Evolutionary conservation across 208 protist genomes (phyloP), one percentile per base, ranked within the genome.

Genomic region (Herpetomonas samuelpessoai): DNA sequence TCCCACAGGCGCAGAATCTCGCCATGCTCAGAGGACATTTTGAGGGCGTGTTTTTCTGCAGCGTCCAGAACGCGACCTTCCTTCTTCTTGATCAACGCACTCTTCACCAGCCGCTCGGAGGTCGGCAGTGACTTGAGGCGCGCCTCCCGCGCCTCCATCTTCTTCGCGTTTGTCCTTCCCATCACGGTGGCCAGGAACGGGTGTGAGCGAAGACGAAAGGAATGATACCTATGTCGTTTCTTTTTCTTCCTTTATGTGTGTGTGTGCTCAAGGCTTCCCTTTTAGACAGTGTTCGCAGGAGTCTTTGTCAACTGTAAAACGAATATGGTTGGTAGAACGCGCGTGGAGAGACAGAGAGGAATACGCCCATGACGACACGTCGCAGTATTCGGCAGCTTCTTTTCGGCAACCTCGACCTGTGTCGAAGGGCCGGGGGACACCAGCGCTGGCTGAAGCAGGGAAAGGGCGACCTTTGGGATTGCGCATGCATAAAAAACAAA

Each of bases 1-100:
- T 93, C 86, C 90, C 90, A 96, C 22, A 93, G 69, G 10, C 82
- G 83, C 27, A 96, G 69, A 30, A 96, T 89, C 54, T 93, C 90
- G 35, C 90, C 90, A 44, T 92, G 85, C 56, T 89, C 83, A 10
- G 86, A 92, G 1, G 70, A 76, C 90, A 96, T 96, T 68, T 92
- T 93, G 26, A 96, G 69, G 6, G 86, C 86, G 44, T 93, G 90
- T 71, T 96, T 96, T 62, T 96, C 90, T 6, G 77, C 26, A 0
- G 90, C 72, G 52, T 91, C 79, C n/a, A 96, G 72, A 21, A 96
- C 81, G 25, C 90, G 78, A 24, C 81, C 83, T 46, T 92, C 86
- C 53, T 84, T 88, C 70, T 93, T 96, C 71, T 96, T 96, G 63
- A 96, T 92, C 29, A 89, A 49, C 0, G 90, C 90, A 30, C 58